phyloP scores from a whole-genome alignment of 208 protist species.

The Leishmania mexicana region DNA sequence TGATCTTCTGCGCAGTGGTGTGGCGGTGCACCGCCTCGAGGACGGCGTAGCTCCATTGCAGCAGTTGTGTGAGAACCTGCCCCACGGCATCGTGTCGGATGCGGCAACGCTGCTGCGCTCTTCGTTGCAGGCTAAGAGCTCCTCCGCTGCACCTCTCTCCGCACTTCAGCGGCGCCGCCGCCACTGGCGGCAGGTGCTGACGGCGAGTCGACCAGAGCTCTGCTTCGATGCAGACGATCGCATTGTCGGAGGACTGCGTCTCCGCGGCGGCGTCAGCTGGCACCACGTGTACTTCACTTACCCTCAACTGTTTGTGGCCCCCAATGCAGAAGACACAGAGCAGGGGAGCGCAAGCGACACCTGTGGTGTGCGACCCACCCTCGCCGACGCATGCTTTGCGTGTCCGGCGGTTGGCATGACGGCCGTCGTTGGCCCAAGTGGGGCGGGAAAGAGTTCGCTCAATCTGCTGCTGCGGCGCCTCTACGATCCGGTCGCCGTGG shows the following conservation, averaged over 20 bases:
- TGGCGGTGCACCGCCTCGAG: conserved; percentile 18
- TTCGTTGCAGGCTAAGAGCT: neutral
- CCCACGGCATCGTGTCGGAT: conserved; percentile 18
- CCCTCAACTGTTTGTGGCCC: conserved; percentile 41
- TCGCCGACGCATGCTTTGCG: conserved; percentile 23
- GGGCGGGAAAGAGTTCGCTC: conserved; percentile 84
- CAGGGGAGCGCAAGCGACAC: neutral
- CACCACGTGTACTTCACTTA: conserved; percentile 72
- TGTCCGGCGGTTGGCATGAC: conserved; percentile 50
- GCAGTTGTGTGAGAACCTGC: conserved; percentile 40
- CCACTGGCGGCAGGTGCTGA: conserved; percentile 18
- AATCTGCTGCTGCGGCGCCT: conserved; percentile 66
- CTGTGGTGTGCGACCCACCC: conserved; percentile 12
- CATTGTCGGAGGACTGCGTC: conserved; percentile 51
- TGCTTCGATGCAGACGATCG: conserved; percentile 45
- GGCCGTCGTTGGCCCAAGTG: conserved; percentile 73
- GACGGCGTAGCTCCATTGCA: conserved; percentile 21
- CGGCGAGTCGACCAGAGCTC: conserved; percentile 10
- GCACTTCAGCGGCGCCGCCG: conserved; percentile 24
- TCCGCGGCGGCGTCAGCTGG: conserved; percentile 41
- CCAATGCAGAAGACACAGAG: neutral
- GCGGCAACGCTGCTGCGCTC: neutral
- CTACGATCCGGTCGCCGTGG: conserved; percentile 62
- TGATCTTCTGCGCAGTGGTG: conserved; percentile 19
- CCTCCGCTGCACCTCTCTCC: neutral